Conservation (phyloP, 2,329 filamentous ascomycete species). For the Aureobasidium sp. region DNA sequence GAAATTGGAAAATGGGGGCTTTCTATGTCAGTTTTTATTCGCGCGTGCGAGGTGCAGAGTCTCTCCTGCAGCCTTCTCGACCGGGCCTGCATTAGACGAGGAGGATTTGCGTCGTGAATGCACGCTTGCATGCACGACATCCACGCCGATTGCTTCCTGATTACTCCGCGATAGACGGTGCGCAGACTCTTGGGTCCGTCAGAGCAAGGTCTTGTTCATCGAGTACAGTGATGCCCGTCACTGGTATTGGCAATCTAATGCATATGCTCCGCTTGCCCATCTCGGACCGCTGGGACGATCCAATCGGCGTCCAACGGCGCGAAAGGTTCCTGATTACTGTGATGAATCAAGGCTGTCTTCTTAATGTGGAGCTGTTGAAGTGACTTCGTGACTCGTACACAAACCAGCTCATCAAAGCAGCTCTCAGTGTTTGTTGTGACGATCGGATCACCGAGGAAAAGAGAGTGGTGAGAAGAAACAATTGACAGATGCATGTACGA, state of each 20-base stretch:
- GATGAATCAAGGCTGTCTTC: not conserved
- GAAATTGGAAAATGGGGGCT: not conserved
- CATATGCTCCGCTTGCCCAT: not conserved
- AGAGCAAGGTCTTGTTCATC: not conserved
- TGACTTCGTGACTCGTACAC: not conserved
- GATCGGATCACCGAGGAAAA: not conserved
- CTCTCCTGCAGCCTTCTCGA: not conserved
- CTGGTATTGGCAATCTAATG: not conserved
- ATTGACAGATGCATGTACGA: not conserved
- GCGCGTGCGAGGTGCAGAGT: not conserved
- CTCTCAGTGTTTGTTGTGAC: not conserved
- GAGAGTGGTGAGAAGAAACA: not conserved
- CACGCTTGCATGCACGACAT: slow-evolving; percentile 3
- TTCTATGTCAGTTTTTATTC: not conserved
- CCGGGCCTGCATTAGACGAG: not conserved
- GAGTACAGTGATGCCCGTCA: not conserved
- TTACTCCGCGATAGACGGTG: not conserved
- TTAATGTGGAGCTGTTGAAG: not conserved
- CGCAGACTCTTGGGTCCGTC: not conserved
- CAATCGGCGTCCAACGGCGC: not conserved
- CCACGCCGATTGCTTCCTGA: not conserved
- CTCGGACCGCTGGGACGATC: not conserved
- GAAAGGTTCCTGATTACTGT: not conserved
- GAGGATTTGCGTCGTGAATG: not conserved
- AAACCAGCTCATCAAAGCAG: not conserved